Base-by-base conservation (phyloP, 495 filamentous ascomycete genomes). In the Daldinia childiae region DNA sequence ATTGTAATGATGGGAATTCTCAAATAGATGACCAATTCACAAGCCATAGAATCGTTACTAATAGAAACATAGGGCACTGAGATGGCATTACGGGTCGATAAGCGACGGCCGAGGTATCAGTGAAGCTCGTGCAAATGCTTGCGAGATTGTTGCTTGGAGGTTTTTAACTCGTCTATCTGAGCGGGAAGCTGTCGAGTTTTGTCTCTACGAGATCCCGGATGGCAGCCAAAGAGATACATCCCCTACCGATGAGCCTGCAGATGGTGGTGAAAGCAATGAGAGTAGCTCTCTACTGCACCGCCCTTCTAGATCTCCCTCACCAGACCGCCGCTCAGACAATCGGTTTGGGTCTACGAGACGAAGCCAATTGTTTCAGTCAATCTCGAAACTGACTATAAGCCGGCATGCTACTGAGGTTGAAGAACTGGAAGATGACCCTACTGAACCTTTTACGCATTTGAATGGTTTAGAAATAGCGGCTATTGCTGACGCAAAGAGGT, bases 391-490 rank as follows among this genome's bases (percentile, higher is more conserved):
- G 11, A 84, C 83, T 30, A 80, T 83, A 74, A 82, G 79, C 64
- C 80, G 81, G 72, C 69, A 80, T 14, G 66, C 74, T 50, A 77
- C 78, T 7, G 76, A 79, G 3, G 74, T 79, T 5, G 79, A 80
- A 34, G 78, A 82, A 6, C 77, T 82, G 0, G 81, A 86, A 5
- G 78, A 87, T 45, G 87, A 90, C 27, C 87, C 88, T 32, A 89
- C 88, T 0, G 84, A 87, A 6, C 85, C 89, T 6, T 95, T 93
- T 73, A 87, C 86, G 48, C 89, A 93, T 43, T 81, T 97, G 54
- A 97, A 94, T 79, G 93, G 92, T 14, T 81, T 98, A 15, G 95
- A 98, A 76, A 94, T 98, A 74, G 95, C 94, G 39, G 89, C 91
- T 39, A 89, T 97, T 32, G 91, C 91, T n/a, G 88, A 91, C 68